Base-by-base conservation (phyloP, 805 yeast species). In the Cyberlindnera euphorbiae region DNA sequence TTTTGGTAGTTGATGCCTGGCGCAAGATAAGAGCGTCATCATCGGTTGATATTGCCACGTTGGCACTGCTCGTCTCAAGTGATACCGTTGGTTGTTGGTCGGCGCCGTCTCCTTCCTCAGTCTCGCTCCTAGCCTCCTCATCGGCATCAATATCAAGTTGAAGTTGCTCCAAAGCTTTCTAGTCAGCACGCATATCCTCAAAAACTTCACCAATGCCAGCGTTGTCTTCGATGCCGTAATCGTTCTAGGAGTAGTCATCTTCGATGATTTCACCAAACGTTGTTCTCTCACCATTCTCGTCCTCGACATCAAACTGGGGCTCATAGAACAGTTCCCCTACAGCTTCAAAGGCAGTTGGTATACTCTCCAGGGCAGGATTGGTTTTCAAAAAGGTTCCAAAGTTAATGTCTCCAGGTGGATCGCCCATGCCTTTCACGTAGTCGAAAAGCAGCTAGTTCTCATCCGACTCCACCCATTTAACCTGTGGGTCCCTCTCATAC, bases 381-480 rank as follows among this genome's bases (percentile, higher is more conserved):
- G 50, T 38, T 7, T 52, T 41, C 1, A 59, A 24, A 27, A 60
- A 57, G 4, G 38, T 42, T 0, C 46, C 39, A 17, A 47, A 46
- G 4, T 45, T 37, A 3, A 45, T 11, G 4, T 33, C 32, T 0
- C 26, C 39, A 5, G 37, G 32, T 6, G 10, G 21, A 3, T 26
- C 14, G 2, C 46, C 36, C 33, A 52, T 30, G 2, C 38, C 37
- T 27, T 52, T 55, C 8, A 53, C 55, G 25, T 58, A 60, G 1
- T 58, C 46, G 16, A 68, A 60, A 37, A 66, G 40, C 3, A 49
- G 39, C 11, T 55, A 35, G 25, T 67, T 54, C 15, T 67, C 71
- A 0, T 56, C 59, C 8, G 63, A 56, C 13, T 67, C 73, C 13
- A 60, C 60, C 80, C 80, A 75, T 3, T 50, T 27, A 0, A 52